These are phyloP conservation scores for Ceratobasidium sp. DNA, from an alignment of 1,284 basidiomycete genomes.

Conservation along the genomic window DNA sequence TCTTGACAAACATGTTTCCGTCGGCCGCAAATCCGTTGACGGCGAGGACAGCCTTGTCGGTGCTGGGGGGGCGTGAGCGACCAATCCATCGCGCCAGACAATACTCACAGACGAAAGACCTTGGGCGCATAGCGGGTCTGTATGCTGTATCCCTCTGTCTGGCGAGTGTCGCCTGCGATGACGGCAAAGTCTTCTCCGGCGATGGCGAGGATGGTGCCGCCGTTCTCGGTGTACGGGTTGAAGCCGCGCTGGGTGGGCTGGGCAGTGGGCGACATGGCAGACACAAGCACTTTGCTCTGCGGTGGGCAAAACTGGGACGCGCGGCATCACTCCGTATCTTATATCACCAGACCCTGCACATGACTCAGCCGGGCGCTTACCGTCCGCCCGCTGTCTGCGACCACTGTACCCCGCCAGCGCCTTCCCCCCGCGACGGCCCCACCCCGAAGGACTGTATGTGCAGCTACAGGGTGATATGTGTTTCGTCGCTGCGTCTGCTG, in stretches of 20 bases:
- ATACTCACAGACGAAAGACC: conserved; percentile 81
- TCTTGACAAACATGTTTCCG: conserved; percentile 95
- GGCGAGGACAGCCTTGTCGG: conserved; percentile 91
- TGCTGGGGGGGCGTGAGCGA: conserved; percentile 63
- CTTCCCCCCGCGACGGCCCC: conserved; percentile 1
- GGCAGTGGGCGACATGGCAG: conserved; percentile 46
- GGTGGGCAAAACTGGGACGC: conserved; percentile 33
- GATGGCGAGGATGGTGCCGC: conserved; percentile 94
- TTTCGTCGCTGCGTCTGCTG: conserved; percentile 4
- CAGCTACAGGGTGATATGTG: conserved; percentile 12
- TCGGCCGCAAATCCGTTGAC: conserved; percentile 96
- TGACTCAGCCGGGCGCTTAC: conserved; percentile 37
- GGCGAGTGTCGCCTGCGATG: conserved; percentile 93
- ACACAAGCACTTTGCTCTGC: conserved; percentile 14
- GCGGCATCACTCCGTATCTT: conserved; percentile 39
- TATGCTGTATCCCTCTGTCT: conserved; percentile 93
- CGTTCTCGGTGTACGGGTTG: conserved; percentile 91
- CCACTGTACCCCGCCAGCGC: neutral
- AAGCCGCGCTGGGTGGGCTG: conserved; percentile 60
- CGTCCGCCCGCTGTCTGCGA: neutral
- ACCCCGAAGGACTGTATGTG: neutral
- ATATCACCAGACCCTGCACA: conserved; percentile 17
- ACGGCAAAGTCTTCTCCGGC: conserved; percentile 91
- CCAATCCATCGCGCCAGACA: neutral
- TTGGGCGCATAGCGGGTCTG: conserved; percentile 96